A percentile compares a stretch with the other conserved stretches of the same genome.
Conservation (phyloP, 108 stramenopile species). For the Chaetoceros tenuissimus region DNA sequence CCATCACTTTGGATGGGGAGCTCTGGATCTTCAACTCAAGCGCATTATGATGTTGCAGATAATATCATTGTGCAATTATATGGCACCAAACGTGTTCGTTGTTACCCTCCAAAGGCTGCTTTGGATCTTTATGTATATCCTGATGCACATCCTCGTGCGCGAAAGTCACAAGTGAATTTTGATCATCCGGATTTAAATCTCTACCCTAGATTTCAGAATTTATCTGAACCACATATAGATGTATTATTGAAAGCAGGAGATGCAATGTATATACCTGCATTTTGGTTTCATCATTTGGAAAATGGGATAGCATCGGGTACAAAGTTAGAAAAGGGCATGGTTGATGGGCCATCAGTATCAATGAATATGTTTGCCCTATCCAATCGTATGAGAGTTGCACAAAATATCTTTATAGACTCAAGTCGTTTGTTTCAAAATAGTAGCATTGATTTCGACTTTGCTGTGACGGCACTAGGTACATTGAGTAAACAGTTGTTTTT, state of each 20-base stretch:
- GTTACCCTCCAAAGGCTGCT: conserved; percentile 8
- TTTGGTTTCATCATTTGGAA: conserved; percentile 36
- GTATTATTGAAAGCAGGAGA: conserved; percentile 23
- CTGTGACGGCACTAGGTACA: too few relatives aligned
- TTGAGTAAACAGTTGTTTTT: too few relatives aligned
- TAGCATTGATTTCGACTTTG: too few relatives aligned
- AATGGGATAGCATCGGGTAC: too few relatives aligned
- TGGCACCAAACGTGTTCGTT: conserved; percentile 20
- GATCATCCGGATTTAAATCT: conserved; percentile 3
- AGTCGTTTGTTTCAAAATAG: too few relatives aligned
- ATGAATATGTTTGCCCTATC: too few relatives aligned
- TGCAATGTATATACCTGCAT: conserved; percentile 20
- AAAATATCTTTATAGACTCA: too few relatives aligned
- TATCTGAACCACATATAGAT: conserved; percentile 16
- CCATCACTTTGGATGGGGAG: conserved; percentile 35
- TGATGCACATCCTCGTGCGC: conserved; percentile 26
- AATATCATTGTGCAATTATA: conserved; percentile 26
- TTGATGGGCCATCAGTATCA: too few relatives aligned
- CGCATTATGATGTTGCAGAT: conserved; percentile 28
- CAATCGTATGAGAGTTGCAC: too few relatives aligned
- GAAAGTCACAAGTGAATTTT: conserved; percentile 29
- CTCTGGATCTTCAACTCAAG: conserved; percentile 15
- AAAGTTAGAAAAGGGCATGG: too few relatives aligned
- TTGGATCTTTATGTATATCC: conserved; percentile 24
- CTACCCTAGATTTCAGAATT: conserved; percentile 1